Conservation (phyloP, 768 basidiomycete genomes). For the Trametes sanguinea region DNA sequence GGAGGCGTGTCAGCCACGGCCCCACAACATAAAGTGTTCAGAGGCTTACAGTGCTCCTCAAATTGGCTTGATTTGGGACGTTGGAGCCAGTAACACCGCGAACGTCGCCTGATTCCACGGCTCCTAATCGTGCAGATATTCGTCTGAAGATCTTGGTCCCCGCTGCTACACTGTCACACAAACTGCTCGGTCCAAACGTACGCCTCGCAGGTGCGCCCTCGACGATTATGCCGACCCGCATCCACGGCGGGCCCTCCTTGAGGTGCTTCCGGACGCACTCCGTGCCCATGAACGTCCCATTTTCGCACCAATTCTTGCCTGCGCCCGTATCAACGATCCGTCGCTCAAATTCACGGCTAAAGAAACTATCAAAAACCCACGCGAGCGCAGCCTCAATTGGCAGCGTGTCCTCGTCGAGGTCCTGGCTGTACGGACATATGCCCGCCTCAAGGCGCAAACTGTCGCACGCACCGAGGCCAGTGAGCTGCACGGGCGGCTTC, state of each 20-base stretch:
- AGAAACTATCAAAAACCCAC: constrained; percentile 77
- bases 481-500: constrained; percentile 70
- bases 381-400: constrained; percentile 90
- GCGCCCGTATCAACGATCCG: neutral
- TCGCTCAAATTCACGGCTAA: too few species aligned
- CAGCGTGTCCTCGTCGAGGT: constrained; percentile 82
- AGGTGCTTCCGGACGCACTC: constrained; percentile 72
- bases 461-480: constrained; percentile 91
- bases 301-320: constrained; percentile 83
- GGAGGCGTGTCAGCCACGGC: too few species aligned
- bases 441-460: constrained; percentile 95
- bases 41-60: too few species aligned
- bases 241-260: constrained; percentile 72
- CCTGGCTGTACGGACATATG: constrained; percentile 95
- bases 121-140: too few species aligned
- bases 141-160: constrained; percentile 67
- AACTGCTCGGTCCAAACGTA: constrained; percentile 38
- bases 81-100: too few species aligned
- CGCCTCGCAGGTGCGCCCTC: constrained; percentile 86
- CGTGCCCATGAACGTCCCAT: constrained; percentile 76
- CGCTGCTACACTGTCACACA: constrained; percentile 45
- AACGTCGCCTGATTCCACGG: too few species aligned
- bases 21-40: too few species aligned
- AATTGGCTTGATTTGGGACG: too few species aligned
- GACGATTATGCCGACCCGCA: constrained; percentile 81